Evolutionary conservation across 208 protist species (phyloP), one percentile per base, ranked within the genome.

Genomic region (Phytomonas sp.): DNA sequence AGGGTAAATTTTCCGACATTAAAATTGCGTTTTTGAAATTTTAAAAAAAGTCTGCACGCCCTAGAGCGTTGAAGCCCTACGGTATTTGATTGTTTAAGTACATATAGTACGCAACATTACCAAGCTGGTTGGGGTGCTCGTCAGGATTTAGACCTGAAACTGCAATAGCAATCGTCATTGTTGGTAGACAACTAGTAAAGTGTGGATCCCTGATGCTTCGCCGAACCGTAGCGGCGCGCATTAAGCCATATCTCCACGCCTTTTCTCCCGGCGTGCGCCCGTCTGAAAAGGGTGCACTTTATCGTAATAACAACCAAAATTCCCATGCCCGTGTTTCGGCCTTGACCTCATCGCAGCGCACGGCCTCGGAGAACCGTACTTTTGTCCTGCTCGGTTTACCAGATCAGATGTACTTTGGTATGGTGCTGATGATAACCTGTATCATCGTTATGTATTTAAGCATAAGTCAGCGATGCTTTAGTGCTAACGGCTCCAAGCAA

Each of bases 281-380:
- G 12, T 90, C 91, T 2, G 86, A 95, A 69, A 91, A 91, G 71
- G 91, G 91, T 11, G 88, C 91, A 81, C 69, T 95, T 40, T 95
- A 95, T 78, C 91, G 91, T 63, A 93, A 92, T 73, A 91, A 76
- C 74, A 89, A 95, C 70, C 86, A 90, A 79, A 95, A 95, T 68
- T 79, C 81, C 0, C 84, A 94, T 69, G 82, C 86, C 6, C 86
- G 86, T 29, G 67, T 94, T 4, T 77, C 82, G 56, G 82, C 83
- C 11, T 88, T 95, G 69, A 78, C 87, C 31, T 67, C 66, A 40
- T 77, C 80, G 26, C 90, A 95, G 79, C 85, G 85, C 12, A 85
- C 85, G 1, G 45, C 65, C 16, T 59, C 63, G 29, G 90, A 95
- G 77, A 66, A 69, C 26, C 71, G 74, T 33, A 83, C 82, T 37